Conservation (phyloP, 1,139 yeast species). For the Pichia sp. region DNA sequence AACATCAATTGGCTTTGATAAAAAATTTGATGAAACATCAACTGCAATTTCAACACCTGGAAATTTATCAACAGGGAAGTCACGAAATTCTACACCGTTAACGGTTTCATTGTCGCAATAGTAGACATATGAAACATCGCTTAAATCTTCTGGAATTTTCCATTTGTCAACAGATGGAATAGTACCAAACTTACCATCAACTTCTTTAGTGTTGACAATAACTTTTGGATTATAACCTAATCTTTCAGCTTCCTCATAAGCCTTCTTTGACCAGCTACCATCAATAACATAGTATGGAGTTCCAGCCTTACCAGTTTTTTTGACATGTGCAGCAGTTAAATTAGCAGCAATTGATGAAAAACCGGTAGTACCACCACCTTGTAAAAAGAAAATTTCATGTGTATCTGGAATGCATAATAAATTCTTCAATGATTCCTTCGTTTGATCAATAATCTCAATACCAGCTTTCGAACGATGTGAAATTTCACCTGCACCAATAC, state of each 20-base stretch:
- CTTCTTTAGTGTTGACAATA: slow-evolving; percentile 57
- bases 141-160: slow-evolving; percentile 42
- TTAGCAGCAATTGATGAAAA: slow-evolving; percentile 85
- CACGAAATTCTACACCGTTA: slow-evolving; percentile 80
- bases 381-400: slow-evolving; percentile 89
- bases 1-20: slow-evolving; percentile 76
- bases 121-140: slow-evolving; percentile 68
- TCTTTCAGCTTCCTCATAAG: slow-evolving; percentile 79
- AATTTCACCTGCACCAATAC: slow-evolving; percentile 90
- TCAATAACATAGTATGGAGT: slow-evolving; percentile 85
- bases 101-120: slow-evolving; percentile 97
- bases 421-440: slow-evolving; percentile 60
- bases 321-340: slow-evolving; percentile 67
- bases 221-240: slow-evolving; percentile 72
- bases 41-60: slow-evolving; percentile 80
- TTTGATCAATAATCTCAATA: slow-evolving; percentile 62
- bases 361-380: slow-evolving; percentile 97
- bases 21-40: slow-evolving; percentile 89
- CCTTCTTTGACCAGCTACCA: slow-evolving; percentile 89
- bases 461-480: slow-evolving; percentile 92
- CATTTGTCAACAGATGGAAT: slow-evolving; percentile 68
- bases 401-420: slow-evolving; percentile 78
- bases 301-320: slow-evolving; percentile 63
- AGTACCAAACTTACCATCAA: slow-evolving; percentile 51
- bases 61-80: slow-evolving; percentile 46